Evolutionary conservation across 2,329 filamentous ascomycete genomes (phyloP).

Genomic region (Cryphonectria naterciae): DNA sequence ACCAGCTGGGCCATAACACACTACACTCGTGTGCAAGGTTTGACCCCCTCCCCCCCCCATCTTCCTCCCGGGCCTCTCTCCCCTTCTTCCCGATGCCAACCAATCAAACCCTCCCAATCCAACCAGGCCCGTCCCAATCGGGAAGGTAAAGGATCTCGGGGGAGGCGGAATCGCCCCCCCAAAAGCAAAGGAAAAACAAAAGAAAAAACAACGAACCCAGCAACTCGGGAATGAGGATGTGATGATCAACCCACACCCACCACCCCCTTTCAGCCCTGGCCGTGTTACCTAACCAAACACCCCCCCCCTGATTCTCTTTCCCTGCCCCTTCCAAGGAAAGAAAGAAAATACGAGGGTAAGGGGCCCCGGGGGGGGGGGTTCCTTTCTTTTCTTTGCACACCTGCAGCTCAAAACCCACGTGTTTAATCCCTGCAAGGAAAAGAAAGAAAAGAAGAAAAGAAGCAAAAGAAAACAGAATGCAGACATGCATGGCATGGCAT

Average conservation of each 20-base stretch:
- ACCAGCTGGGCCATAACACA: not conserved
- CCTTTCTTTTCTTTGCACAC: not conserved
- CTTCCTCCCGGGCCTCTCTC: too few relatives aligned
- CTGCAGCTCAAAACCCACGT: not conserved
- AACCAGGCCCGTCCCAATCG: not conserved
- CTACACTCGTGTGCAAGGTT: not conserved
- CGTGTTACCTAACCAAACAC: too few relatives aligned
- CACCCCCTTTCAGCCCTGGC: not conserved
- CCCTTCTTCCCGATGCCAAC: not conserved
- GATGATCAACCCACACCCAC: not conserved
- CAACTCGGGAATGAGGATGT: not conserved
- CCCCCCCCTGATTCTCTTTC: not conserved
- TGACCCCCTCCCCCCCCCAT: too few relatives aligned
- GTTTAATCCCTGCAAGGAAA: not conserved
- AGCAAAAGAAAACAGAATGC: not conserved
- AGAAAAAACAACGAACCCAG: not conserved
- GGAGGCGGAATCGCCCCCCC: not conserved
- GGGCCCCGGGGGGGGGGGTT: not conserved
- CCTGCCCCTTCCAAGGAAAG: not conserved
- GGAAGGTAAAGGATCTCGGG: conserved; percentile 6
- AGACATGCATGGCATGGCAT: not conserved
- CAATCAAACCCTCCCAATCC: not conserved
- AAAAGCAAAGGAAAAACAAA: not conserved
- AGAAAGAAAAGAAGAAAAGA: not conserved
- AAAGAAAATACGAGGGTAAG: not conserved